Evolutionary conservation across 805 yeast genomes (phyloP).

Genomic region (Lachancea kluyveri): DNA sequence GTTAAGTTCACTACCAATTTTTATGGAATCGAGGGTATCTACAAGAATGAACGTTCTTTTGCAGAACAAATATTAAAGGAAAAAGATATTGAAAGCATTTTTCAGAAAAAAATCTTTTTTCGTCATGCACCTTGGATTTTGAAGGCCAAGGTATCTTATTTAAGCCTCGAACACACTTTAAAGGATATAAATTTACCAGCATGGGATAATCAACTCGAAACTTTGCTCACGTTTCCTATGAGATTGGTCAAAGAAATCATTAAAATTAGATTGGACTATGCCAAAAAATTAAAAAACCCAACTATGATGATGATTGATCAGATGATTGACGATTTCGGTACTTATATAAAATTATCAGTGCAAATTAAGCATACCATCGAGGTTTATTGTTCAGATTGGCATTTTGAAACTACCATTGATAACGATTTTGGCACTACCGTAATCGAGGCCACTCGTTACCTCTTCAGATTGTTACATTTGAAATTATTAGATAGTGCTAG

Average conservation of each 20-base stretch:
- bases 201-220: conserved; percentile 56
- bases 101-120: conserved; percentile 59
- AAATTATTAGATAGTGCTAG: conserved; percentile 75
- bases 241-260: conserved; percentile 75
- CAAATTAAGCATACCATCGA: conserved; percentile 63
- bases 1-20: conserved; percentile 30
- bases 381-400: conserved; percentile 62
- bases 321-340: conserved; percentile 77
- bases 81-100: conserved; percentile 65
- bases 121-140: conserved; percentile 76
- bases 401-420: conserved; percentile 57
- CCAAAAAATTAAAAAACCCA: conserved; percentile 72
- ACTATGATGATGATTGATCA: conserved; percentile 96
- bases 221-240: conserved; percentile 69
- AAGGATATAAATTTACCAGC: conserved; percentile 69
- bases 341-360: conserved; percentile 68
- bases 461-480: conserved; percentile 62
- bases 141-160: conserved; percentile 69
- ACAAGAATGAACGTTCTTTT: conserved; percentile 61
- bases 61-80: conserved; percentile 82
- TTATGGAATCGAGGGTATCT: conserved; percentile 31
- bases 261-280: conserved; percentile 65
- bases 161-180: conserved; percentile 55
- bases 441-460: conserved; percentile 65
- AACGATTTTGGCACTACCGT: conserved; percentile 60